Conservation (phyloP, 2,329 filamentous ascomycete genomes). For the Botrytis squamosa region DNA sequence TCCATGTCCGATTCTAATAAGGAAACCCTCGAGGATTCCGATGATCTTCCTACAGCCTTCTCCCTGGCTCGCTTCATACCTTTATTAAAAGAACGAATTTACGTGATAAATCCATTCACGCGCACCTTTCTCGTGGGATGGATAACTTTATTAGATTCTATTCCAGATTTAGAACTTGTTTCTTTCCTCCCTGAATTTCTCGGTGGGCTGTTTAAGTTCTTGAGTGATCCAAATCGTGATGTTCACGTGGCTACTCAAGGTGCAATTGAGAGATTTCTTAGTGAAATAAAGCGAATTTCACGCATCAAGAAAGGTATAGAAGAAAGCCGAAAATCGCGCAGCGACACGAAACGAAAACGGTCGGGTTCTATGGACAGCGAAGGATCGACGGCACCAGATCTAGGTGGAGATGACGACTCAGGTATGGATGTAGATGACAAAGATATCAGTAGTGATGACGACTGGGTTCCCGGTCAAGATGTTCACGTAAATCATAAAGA, state of each 20-base stretch:
- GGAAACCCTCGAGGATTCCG: conserved; percentile 45
- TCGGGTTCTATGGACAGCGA: conserved; percentile 69
- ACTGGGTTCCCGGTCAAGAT: conserved; percentile 97
- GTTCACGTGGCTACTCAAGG: conserved; percentile 92
- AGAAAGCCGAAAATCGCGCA: conserved; percentile 71
- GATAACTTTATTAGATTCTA: conserved; percentile 92
- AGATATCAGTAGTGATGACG: conserved; percentile 71
- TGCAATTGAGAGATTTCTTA: conserved; percentile 84
- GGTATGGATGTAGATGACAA: conserved; percentile 57
- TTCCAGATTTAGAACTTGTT: conserved; percentile 93
- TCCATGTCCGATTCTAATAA: conserved; percentile 51
- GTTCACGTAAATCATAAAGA: conserved; percentile 90
- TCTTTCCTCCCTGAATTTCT: conserved; percentile 90
- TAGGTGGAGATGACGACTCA: conserved; percentile 60
- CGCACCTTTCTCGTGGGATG: conserved; percentile 93
- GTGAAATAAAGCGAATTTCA: conserved; percentile 92
- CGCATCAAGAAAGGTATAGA: conserved; percentile 88
- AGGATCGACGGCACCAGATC: conserved; percentile 51
- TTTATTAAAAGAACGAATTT: conserved; percentile 88
- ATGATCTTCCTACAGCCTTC: conserved; percentile 78
- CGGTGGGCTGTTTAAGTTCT: conserved; percentile 82
- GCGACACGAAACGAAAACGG: conserved; percentile 63
- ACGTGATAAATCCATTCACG: conserved; percentile 91
- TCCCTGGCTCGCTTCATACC: conserved; percentile 90
- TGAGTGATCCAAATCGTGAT: conserved; percentile 87